These are phyloP conservation scores for Phaeosphaeriaceae sp. DNA, from an alignment of 2,329 filamentous ascomycete genomes.

Conservation along the genomic window DNA sequence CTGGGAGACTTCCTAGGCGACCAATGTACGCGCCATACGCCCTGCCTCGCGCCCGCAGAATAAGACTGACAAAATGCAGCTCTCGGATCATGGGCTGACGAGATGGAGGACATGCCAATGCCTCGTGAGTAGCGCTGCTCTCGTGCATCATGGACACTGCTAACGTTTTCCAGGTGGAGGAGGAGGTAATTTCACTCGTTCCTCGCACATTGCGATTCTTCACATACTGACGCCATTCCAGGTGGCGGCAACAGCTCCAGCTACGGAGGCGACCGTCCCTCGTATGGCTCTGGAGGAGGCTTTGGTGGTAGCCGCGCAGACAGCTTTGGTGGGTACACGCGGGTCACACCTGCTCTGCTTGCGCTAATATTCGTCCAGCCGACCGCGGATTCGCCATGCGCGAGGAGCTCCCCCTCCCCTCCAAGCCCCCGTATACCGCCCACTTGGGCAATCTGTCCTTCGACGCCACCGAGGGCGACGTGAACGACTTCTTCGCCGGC, in stretches of 20 bases:
- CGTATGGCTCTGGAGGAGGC: constrained; percentile 52
- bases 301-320: constrained; percentile 47
- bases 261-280: constrained; percentile 59
- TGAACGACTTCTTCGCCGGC: constrained; percentile 83
- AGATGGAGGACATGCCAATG: constrained; percentile 87
- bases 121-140: constrained; percentile 65
- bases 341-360: constrained; percentile 11
- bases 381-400: constrained; percentile 55
- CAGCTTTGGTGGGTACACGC: constrained; percentile 47
- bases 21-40: constrained; percentile 70
- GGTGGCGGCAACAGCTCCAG: constrained; percentile 49
- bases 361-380: constrained; percentile 25
- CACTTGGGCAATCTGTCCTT: constrained; percentile 97
- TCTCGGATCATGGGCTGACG: constrained; percentile 96
- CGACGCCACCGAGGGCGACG: constrained; percentile 83
- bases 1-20: constrained; percentile 95
- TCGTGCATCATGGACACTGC: constrained; percentile 7
- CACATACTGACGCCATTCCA: constrained; percentile 28
- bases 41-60: constrained; percentile 20
- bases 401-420: constrained; percentile 84
- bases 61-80: constrained; percentile 55
- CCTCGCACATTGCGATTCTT: constrained; percentile 3
- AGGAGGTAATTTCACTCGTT: constrained; percentile 35
- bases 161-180: constrained; percentile 39
- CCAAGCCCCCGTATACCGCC: constrained; percentile 92